A percentile compares a stretch with the other conserved stretches of the same genome.
phyloP scores from a whole-genome alignment of 108 stramenopile species.

The Parietichytrium sp. region DNA sequence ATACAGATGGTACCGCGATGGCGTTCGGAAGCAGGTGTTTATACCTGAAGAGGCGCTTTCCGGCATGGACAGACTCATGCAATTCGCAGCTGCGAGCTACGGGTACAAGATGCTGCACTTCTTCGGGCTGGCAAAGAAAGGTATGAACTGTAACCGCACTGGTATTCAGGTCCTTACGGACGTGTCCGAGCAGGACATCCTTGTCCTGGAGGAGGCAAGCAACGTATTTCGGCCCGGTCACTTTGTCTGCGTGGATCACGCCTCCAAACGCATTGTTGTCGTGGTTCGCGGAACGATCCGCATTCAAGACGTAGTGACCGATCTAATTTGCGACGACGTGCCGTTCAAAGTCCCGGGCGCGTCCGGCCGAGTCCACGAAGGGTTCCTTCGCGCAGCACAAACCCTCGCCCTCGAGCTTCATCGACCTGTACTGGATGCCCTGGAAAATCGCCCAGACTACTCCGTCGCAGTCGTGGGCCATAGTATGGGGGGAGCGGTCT shows the following conservation, averaged over 20 bases:
- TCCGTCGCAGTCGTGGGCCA: not conserved
- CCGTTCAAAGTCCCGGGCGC: not conserved
- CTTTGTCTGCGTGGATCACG: conserved; percentile 31
- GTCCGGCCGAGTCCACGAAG: not conserved
- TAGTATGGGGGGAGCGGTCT: not conserved
- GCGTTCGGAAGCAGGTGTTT: not conserved
- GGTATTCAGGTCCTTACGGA: conserved; percentile 8
- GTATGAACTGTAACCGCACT: not conserved
- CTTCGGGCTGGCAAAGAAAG: not conserved
- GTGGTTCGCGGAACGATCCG: conserved; percentile 21
- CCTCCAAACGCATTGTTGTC: not conserved
- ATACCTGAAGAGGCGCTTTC: not conserved
- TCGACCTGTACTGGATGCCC: not conserved
- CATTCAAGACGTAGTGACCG: conserved; percentile 21
- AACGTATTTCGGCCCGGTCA: not conserved
- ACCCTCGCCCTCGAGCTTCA: not conserved
- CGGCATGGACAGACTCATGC: conserved; percentile 20
- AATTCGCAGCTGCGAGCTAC: not conserved
- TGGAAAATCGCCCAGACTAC: not conserved
- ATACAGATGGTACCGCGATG: not conserved
- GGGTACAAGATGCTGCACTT: not conserved
- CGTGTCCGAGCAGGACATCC: not conserved
- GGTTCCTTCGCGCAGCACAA: not conserved
- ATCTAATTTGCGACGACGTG: not conserved
- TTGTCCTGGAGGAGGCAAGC: not conserved